A percentile compares a stretch with the other conserved stretches of the same genome.
phyloP scores from a whole-genome alignment of 169 alveolate species.

The Plasmodium reichenowi region DNA sequence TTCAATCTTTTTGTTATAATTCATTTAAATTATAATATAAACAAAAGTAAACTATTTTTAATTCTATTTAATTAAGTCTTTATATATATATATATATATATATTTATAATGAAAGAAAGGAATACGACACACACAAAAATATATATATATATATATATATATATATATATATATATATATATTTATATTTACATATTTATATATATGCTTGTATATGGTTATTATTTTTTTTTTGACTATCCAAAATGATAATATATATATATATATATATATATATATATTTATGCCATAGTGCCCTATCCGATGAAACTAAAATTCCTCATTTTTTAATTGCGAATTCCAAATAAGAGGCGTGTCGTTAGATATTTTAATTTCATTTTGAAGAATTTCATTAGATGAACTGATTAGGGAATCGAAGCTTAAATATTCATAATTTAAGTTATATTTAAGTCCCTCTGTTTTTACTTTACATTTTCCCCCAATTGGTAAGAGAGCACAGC shows the following conservation, averaged over 20 bases:
- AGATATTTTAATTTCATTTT: slow-evolving; percentile 11
- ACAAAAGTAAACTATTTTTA: no score
- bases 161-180: neutral
- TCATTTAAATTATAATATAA: slow-evolving; percentile 3
- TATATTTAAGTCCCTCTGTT: slow-evolving; percentile 72
- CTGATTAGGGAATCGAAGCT: slow-evolving; percentile 70
- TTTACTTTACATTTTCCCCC: slow-evolving; percentile 53
- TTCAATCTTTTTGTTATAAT: neutral
- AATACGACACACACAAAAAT: no score
- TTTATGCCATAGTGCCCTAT: neutral
- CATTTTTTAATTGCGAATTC: slow-evolving; percentile 22
- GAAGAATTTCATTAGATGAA: slow-evolving; percentile 63
- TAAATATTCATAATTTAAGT: slow-evolving; percentile 54
- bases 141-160: no score
- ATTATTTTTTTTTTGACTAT: neutral
- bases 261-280: neutral
- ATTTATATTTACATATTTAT: neutral
- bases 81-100: no score
- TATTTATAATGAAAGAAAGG: no score
- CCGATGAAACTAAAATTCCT: neutral
- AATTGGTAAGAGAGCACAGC: slow-evolving; percentile 65
- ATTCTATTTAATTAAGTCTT: neutral
- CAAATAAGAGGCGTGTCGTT: slow-evolving; percentile 46
- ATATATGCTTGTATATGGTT: no score
- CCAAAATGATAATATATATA: neutral